A percentile compares a stretch with the other conserved stretches of the same genome.
These are phyloP conservation scores for Lanmaoa pseudosensibilis DNA, from an alignment of 768 basidiomycete species.

Conservation along the genomic window DNA sequence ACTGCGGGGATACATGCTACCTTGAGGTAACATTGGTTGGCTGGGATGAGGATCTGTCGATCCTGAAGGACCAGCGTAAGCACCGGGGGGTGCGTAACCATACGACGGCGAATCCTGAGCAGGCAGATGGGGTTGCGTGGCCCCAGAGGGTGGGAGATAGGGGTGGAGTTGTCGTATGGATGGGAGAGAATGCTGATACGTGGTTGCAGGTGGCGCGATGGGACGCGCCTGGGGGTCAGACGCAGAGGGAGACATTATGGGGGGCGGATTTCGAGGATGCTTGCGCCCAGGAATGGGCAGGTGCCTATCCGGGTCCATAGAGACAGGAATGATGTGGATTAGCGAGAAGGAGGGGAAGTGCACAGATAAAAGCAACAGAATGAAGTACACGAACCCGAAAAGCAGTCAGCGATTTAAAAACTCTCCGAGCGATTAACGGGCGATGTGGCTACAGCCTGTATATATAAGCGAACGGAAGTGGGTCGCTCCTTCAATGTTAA, in stretches of 20 bases:
- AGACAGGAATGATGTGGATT: constrained; percentile 5
- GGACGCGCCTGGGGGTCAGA: constrained; percentile 29
- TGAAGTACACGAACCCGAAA: constrained; percentile 25
- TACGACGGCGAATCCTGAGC: constrained; percentile 29
- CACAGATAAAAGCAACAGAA: constrained; percentile 21
- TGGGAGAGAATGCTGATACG: constrained; percentile 45
- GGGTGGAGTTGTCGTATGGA: constrained; percentile 71
- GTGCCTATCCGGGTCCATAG: constrained; percentile 41
- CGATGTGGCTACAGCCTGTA: constrained; percentile 28
- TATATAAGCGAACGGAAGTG: constrained; percentile 32
- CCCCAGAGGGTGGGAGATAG: constrained; percentile 55
- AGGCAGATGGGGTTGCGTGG: constrained; percentile 29
- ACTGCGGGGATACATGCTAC: constrained; percentile 31
- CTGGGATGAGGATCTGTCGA: constrained; percentile 28
- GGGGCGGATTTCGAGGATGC: constrained; percentile 27
- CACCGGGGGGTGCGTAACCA: constrained; percentile 24
- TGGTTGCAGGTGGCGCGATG: constrained; percentile 21
- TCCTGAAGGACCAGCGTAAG: constrained; percentile 26
- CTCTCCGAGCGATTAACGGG: constrained; percentile 20
- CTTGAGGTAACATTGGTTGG: constrained; percentile 22
- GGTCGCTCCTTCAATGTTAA: constrained; percentile 29
- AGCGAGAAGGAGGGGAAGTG: constrained; percentile 18
- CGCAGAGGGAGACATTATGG: constrained; percentile 28
- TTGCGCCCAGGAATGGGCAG: constrained; percentile 35
- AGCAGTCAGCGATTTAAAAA: constrained; percentile 25